Evolutionary conservation across 495 filamentous ascomycete genomes (phyloP).

Genomic region (Cercophora scortea): DNA sequence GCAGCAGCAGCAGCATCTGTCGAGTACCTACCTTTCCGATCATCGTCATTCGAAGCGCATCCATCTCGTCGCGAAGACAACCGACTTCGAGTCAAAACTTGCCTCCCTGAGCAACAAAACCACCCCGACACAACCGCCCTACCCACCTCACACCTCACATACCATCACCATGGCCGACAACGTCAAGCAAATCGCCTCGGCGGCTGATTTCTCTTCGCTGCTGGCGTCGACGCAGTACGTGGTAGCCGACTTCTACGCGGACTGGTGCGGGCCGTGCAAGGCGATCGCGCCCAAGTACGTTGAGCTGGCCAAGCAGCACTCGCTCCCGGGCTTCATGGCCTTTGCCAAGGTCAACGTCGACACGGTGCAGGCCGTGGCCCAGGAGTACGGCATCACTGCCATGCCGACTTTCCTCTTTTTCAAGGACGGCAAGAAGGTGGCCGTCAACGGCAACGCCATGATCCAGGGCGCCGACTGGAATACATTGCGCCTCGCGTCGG

Average conservation of each 20-base stretch:
- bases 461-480: slow-evolving; percentile 20
- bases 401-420: slow-evolving; percentile 90
- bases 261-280: slow-evolving; percentile 66
- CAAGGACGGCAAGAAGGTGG: slow-evolving; percentile 62
- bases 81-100: no score
- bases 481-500: slow-evolving; percentile 12
- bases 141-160: neutral
- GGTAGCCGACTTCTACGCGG: slow-evolving; percentile 50
- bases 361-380: slow-evolving; percentile 38
- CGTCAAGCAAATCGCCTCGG: slow-evolving; percentile 28
- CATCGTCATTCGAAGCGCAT: no score
- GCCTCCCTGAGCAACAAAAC: no score
- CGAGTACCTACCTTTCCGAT: no score
- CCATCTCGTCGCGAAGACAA: no score
- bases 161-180: slow-evolving; percentile 13
- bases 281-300: slow-evolving; percentile 53
- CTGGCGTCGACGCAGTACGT: slow-evolving; percentile 35
- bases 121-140: no score
- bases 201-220: slow-evolving; percentile 30
- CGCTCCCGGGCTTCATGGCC: slow-evolving; percentile 39
- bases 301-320: slow-evolving; percentile 40
- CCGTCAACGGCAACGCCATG: slow-evolving; percentile 50
- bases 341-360: slow-evolving; percentile 59
- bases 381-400: slow-evolving; percentile 43
- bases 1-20: no score